A percentile compares a stretch with the other conserved stretches of the same genome.
Evolutionary conservation across 768 basidiomycete species (phyloP).

Genomic region (Xanthoconium purpureum): DNA sequence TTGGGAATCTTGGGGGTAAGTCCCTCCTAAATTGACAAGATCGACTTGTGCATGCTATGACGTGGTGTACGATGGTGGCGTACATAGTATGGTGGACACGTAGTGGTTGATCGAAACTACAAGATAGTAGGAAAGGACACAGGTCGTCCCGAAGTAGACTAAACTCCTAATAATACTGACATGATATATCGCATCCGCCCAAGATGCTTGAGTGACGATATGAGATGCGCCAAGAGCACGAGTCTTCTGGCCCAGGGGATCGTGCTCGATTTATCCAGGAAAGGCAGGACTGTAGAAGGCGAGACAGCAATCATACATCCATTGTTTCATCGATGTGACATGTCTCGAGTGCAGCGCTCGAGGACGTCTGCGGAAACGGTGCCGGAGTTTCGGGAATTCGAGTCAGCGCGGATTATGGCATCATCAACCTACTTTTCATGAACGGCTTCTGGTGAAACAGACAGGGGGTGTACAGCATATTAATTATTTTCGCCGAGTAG

Average conservation of each 20-base stretch:
- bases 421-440: not conserved
- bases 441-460: not conserved
- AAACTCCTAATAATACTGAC: not conserved
- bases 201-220: no score
- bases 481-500: not conserved
- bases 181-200: not conserved
- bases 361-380: not conserved
- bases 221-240: no score
- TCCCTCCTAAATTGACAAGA: not conserved
- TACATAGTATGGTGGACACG: not conserved
- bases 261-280: not conserved
- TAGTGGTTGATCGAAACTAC: no score
- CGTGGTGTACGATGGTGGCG: not conserved
- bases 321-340: no score
- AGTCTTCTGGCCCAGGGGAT: no score
- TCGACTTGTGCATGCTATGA: not conserved
- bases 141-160: not conserved
- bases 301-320: no score
- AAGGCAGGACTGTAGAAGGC: no score
- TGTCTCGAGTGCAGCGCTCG: no score
- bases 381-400: not conserved
- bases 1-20: not conserved
- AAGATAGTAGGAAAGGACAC: not conserved
- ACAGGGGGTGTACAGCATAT: no score
- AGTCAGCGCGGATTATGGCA: constrained; percentile 6